These are phyloP conservation scores for Kwoniella dendrophila DNA, from an alignment of 768 basidiomycete genomes.

Conservation along the genomic window DNA sequence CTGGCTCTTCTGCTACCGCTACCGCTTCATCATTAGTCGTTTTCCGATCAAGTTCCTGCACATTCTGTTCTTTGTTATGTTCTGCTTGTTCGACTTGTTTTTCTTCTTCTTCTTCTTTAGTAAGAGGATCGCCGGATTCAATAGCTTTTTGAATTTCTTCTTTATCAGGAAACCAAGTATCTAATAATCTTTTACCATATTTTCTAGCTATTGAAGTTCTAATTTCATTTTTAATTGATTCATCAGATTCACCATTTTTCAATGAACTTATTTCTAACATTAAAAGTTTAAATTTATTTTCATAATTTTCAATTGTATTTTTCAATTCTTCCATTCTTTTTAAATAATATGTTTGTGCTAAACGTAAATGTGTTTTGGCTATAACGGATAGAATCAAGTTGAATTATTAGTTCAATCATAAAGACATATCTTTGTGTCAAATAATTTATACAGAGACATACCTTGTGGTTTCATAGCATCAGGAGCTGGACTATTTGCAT, in stretches of 20 bases:
- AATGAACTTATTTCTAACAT: slow-evolving; percentile 77
- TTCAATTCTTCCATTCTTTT: slow-evolving; percentile 72
- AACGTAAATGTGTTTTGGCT: slow-evolving; percentile 66
- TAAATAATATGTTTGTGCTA: slow-evolving; percentile 76
- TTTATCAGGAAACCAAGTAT: slow-evolving; percentile 41
- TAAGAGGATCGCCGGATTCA: slow-evolving; percentile 12
- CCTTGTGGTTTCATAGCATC: slow-evolving; percentile 64
- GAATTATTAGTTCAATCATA: neutral
- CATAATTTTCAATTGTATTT: slow-evolving; percentile 71
- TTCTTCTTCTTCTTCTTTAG: slow-evolving; percentile 14
- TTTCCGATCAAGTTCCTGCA: neutral
- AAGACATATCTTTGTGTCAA: no score
- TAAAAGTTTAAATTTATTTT: slow-evolving; percentile 76
- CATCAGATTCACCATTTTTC: slow-evolving; percentile 68
- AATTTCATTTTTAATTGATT: slow-evolving; percentile 61
- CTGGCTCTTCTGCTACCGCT: slow-evolving; percentile 3
- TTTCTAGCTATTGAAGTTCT: slow-evolving; percentile 36
- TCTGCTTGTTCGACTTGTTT: no score
- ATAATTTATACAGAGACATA: slow-evolving; percentile 47
- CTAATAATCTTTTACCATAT: slow-evolving; percentile 42
- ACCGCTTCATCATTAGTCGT: neutral
- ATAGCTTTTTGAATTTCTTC: slow-evolving; percentile 31
- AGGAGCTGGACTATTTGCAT: slow-evolving; percentile 55
- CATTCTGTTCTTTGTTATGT: no score
- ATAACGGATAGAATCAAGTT: neutral